Base-by-base conservation (phyloP, 2,329 filamentous ascomycete genomes). In the Hirsutella thompsonii region DNA sequence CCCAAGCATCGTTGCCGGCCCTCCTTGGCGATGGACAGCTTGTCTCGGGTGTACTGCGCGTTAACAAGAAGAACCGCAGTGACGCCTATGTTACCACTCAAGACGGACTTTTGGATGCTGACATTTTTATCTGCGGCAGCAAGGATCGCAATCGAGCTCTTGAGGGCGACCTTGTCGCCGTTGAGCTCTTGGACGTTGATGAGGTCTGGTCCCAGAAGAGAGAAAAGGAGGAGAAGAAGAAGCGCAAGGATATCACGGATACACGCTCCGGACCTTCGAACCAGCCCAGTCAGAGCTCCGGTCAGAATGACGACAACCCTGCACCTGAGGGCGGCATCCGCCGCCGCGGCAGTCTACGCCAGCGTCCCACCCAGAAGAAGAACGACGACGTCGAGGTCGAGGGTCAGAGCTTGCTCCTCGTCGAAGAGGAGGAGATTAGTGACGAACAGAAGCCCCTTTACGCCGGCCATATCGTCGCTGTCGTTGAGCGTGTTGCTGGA, bases 171-270 rank as follows among this genome's bases (percentile, higher is more conserved):
- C 74, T 94, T 42, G 92, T 98, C 44, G 92, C 92, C 26, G 79
- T 98, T 41, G 92, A 98, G 64, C 79, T 98, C 37, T 79, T 98
- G 39, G 90, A 98, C 55, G 92, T 98, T 8, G 92, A 96, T 58
- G 92, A 98, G 58, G 92, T 98, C 3, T 98, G 92, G 92, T 79
- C 83, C 20, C 92, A 98, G 69, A 98, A 98, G 73, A 86, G 88
- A 42, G 92, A 98, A 63, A 98, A 98, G 62, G 92, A 98, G 66
- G 92, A 98, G 62, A 98, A 98, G 76, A 98, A 98, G 78, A 98
- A 96, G 70, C 85, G 92, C 61, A 98, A 98, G 72, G 92, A 98
- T 56, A 94, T 95, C 44, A 93, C 88, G 28, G 92, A 96, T 58
- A 89, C 86, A 44, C 81, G 90, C 49, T 78, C 77, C 40, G 81